A percentile compares a stretch with the other conserved stretches of the same genome.
phyloP scores from a whole-genome alignment of 148 eudicot species.

The Cornus kousa region DNA sequence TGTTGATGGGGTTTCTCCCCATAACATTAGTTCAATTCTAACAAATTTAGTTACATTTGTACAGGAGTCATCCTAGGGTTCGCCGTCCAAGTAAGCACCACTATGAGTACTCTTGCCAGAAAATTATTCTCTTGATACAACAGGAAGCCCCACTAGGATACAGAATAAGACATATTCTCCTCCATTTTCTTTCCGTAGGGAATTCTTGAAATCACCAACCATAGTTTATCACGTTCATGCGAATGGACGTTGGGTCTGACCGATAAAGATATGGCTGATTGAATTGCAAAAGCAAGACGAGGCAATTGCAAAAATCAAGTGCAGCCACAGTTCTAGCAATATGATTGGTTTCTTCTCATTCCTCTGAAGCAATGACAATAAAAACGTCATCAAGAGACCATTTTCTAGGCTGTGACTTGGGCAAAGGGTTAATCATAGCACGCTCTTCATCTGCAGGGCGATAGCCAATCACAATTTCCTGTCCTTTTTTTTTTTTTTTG shows the following conservation, averaged over 20 bases:
- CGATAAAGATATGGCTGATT: no score
- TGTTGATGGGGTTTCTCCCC: not conserved
- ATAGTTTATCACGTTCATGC: not conserved
- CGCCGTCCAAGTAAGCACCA: not conserved
- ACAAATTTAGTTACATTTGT: not conserved
- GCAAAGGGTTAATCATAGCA: conserved; percentile 73
- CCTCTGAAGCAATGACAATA: conserved; percentile 65
- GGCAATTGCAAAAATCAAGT: not conserved
- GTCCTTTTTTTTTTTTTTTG: no score
- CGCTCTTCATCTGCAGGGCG: conserved; percentile 61
- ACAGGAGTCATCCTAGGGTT: not conserved
- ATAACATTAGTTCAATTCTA: not conserved
- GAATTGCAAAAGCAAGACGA: no score
- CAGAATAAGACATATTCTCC: not conserved
- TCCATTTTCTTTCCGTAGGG: not conserved
- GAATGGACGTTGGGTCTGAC: not conserved
- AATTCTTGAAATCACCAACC: not conserved
- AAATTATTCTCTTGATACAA: not conserved
- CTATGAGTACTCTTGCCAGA: no score
- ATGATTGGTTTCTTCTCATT: conserved; percentile 21
- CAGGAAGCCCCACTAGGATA: not conserved
- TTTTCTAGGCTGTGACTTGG: conserved; percentile 47
- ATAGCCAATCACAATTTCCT: conserved; percentile 84
- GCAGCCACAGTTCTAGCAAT: not conserved
- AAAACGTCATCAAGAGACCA: conserved; percentile 84